Evolutionary conservation across 1,139 yeast genomes (phyloP).

Genomic region (Meyerozyma sp.): DNA sequence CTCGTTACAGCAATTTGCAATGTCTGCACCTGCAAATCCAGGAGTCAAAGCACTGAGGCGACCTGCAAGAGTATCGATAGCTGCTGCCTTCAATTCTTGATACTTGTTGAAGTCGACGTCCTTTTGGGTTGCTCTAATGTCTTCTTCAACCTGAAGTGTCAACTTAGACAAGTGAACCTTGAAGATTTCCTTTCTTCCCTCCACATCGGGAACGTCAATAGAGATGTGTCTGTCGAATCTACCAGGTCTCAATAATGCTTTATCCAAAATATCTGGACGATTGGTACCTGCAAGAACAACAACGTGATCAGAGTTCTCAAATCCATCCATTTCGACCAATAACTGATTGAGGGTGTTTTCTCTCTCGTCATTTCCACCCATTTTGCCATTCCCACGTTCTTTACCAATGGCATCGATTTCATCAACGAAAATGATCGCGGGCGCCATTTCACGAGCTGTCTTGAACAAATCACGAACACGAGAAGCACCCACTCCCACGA

Average conservation of each 20-base stretch:
- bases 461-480: constrained; percentile 78
- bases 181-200: constrained; percentile 73
- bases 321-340: constrained; percentile 83
- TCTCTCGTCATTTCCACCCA: constrained; percentile 74
- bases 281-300: constrained; percentile 83
- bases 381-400: constrained; percentile 55
- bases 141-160: constrained; percentile 36
- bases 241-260: constrained; percentile 77
- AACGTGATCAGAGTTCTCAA: constrained; percentile 67
- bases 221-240: constrained; percentile 76
- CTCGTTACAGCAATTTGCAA: constrained; percentile 79
- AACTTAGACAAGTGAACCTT: constrained; percentile 63
- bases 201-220: constrained; percentile 70
- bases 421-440: constrained; percentile 74
- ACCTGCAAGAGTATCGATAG: constrained; percentile 60
- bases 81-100: constrained; percentile 40
- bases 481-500: constrained; percentile 80
- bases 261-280: constrained; percentile 73
- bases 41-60: constrained; percentile 76
- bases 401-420: constrained; percentile 86
- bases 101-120: constrained; percentile 45
- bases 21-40: constrained; percentile 83
- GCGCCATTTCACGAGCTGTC: constrained; percentile 76
- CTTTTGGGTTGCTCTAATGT: constrained; percentile 32
- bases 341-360: constrained; percentile 77